Base-by-base conservation (phyloP, 805 yeast species). In the Aciculoconidium aculeatum region DNA sequence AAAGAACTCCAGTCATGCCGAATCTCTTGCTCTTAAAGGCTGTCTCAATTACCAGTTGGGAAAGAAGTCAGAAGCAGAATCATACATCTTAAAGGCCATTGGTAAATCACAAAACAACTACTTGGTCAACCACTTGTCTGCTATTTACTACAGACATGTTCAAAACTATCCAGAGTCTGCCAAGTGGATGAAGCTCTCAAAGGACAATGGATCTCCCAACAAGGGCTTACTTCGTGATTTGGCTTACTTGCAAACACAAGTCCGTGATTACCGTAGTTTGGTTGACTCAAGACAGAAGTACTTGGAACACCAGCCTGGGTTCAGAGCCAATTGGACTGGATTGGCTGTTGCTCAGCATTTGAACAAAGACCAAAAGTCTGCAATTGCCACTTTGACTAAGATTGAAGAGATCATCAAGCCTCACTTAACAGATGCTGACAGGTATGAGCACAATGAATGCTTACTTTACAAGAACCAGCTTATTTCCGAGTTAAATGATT, bases 241-340 rank as follows among this genome's bases (percentile, higher is more conserved):
- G 48, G 72, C 94, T 9, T 65, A 79, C 25, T 67, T 85, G 57
- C 90, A 88, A 48, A 62, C 82, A 16, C 97, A 92, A 46, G 65
- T 69, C 39, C 75, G 96, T 37, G 88, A 85, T 47, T 85, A 64
- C 50, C 72, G 72, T 42, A 67, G 67, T 14, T 67, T 81, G 37
- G 67, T 73, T 4, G 71, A 60, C 7, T 71, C 90, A 2, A 72
- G 96, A 44, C 75, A 73, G 36, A 65, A 67, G 21, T 77, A 76
- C 45, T 67, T 92, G 54, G 83, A 80, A 44, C 69, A 72, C 15
- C 79, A 72, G 43, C 77, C 92, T 7, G 94, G 94, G 0, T 83
- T 75, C 51, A 72, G 96, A 40, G 87, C 90, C 37, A 83, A 85
- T 49, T 88, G 96, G 95, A 82, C 94, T 1, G 79, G 80, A 0